Evolutionary conservation across 169 alveolate genomes (phyloP), one percentile per base, ranked within the genome.

Genomic region (Plasmodium ovale): DNA sequence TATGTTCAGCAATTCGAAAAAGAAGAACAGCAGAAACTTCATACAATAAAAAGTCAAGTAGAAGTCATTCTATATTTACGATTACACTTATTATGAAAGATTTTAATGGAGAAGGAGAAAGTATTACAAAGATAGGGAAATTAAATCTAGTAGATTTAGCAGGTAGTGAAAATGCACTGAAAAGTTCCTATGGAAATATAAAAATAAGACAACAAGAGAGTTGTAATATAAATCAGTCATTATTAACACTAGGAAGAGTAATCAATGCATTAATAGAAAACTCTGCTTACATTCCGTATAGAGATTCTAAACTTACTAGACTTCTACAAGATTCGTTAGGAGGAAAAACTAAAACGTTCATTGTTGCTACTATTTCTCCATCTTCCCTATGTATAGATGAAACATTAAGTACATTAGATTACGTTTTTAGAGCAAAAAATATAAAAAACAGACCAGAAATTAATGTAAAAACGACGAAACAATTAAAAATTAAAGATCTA

Each of bases 251-350:
- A 19, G 98, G 99, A 25, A 93, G 97, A 72, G 99, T 98, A 0
- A 96, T 98, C 7, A 93, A 95, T 92, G 97, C 99, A 9, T 92
- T 97, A 1, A 95, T 96, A 7, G 98, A 96, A 21, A 92, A 94
- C 69, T 89, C 97, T 33, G 92, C 98, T 3, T 97, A 98, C 72
- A 95, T 98, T 10, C 99, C 99, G 0, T 98, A 98, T 87, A 93
- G 99, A 87, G 99, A 98, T 79, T 96, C 99, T 31, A 98, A 98
- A 92, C 92, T 98, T 64, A 98, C 99, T 2, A 94, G 99, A 87
- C 67, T 97, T 14, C 92, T 98, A 47, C 96, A 96, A 79, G 98
- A 97, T 88, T 95, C 98, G 0, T 92, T 98, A 44, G 99, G 99
- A n/a, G 99, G 99, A 0, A 95, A 97, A 58, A 96, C 99, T 3